Base-by-base conservation (phyloP, 306 rosid genomes). In the Senna tora region DNA sequence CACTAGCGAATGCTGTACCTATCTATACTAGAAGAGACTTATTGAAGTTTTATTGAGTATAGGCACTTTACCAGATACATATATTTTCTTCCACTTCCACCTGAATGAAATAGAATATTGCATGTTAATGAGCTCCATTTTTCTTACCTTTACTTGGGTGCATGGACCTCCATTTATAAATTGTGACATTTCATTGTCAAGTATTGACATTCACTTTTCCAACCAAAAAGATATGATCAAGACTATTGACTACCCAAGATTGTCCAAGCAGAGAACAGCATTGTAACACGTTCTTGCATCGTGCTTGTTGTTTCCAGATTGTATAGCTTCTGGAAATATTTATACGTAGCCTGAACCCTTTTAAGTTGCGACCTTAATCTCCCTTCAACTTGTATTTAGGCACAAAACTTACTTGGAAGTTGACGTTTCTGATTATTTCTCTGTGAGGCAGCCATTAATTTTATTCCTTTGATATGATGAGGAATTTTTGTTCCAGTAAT, bases 71-170 rank as follows among this genome's bases (percentile, higher is more conserved):
- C 39, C 39, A 36, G 39, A 25, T 25, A 25, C 30, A 25, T 25
- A 25, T 25, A 1, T 25, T 25, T n/a, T n/a, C n/a, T n/a, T n/a
- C n/a, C n/a, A n/a, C 30, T 25, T 25, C 30, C 30, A 25, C 30
- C 30, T 25, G 32, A 25, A 34, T 39, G 77, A 65, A 46, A 65
- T 56, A 34, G 63, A 22, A 36, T 28, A 54, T 51, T 61, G 38
- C 41, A 25, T 50, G 6, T 47, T 15, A 8, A 68, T 46, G 69
- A 34, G 58, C 10, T 38, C 3, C 70, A 32, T 38, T 60, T 57
- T 9, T 60, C 47, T n/a, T n/a, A 7, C 4, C 20, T 33, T 36
- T 4, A 25, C 49, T 39, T 39, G 65, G 38, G 10, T 39, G 58
- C 65, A n/a, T 64, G 4, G 2, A 69, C 47, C 1, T 16, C 41